phyloP scores from a whole-genome alignment of 2,329 filamentous ascomycete genomes.

The Aspergillus sergii region DNA sequence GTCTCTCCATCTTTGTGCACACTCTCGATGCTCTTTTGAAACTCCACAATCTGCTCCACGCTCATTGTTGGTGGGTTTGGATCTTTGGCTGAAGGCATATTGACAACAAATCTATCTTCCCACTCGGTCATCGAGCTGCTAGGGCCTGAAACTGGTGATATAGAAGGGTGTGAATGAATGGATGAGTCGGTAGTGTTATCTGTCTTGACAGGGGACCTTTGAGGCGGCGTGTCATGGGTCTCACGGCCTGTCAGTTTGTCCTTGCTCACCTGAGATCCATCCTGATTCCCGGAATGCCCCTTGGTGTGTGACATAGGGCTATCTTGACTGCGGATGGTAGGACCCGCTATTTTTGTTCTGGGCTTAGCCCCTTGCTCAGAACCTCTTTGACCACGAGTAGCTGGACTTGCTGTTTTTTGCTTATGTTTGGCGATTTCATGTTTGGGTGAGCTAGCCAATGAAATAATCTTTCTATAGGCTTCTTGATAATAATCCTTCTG shows the following conservation, averaged over 20 bases:
- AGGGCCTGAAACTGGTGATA: constrained; percentile 35
- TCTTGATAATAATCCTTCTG: constrained; percentile 22
- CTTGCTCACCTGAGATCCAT: constrained; percentile 37
- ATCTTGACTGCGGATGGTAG: constrained; percentile 29
- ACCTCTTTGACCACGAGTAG: constrained; percentile 9
- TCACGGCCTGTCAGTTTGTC: constrained; percentile 40
- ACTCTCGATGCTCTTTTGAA: constrained; percentile 40
- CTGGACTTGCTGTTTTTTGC: constrained; percentile 17
- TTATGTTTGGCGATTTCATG: constrained; percentile 23
- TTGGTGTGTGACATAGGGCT: constrained; percentile 23
- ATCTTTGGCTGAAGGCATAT: constrained; percentile 47
- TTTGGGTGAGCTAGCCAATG: constrained; percentile 24
- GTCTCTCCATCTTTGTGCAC: constrained; percentile 32
- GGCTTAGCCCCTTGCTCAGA: constrained; percentile 33
- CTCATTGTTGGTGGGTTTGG: constrained; percentile 45
- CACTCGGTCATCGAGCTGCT: constrained; percentile 36
- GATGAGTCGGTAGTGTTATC: constrained; percentile 28
- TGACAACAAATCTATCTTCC: constrained; percentile 46
- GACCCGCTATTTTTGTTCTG: constrained; percentile 42
- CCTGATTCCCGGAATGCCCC: constrained; percentile 15
- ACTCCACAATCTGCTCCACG: constrained; percentile 41
- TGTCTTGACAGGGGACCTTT: constrained; percentile 21
- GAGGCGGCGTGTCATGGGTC: constrained; percentile 25
- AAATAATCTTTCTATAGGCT: constrained; percentile 26
- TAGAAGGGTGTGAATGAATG: constrained; percentile 29